Base-by-base conservation (phyloP, 1,284 basidiomycete genomes). In the Exobasidium rhododendri region DNA sequence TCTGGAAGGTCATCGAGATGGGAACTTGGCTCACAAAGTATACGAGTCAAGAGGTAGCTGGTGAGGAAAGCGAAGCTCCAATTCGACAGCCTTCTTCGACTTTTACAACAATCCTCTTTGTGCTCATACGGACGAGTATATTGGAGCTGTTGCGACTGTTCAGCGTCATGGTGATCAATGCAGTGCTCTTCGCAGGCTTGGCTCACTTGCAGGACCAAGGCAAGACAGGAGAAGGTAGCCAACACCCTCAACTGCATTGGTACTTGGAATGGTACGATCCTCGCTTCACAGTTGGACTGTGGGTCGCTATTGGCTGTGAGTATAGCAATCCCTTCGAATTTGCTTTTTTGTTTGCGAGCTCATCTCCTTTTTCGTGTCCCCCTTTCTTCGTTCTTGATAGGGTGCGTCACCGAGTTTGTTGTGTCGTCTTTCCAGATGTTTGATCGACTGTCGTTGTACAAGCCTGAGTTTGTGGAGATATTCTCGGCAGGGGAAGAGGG, bases 191-290 rank as follows among this genome's bases (percentile, higher is more conserved):
- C 22, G 52, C 52, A 14, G 52, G 52, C 17, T 22, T 40, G n/a
- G 20, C 30, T 22, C 52, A 31, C 35, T 28, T 4, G 5, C 4
- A 50, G 28, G 47, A 50, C 28, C 26, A 6, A 6, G 35, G 35
- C 35, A 40, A 40, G 35, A 17, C 17, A 40, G 22, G 24, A 24
- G 47, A 7, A 7, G 47, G 20, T 31, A 7, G 10, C 17, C 14
- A 26, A 2, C 4, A 50, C 13, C 47, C 20, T 3, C 22, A 6
- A 26, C 22, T 24, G 14, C 32, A 35, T 22, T 55, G 52, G 52
- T 20, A 11, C 14, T 44, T 55, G 22, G 24, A 55, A 26, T 55
- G 52, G 52, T 32, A 55, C 28, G 52, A 55, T 32, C 52, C 52
- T 20, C 31, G 52, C 31, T 55, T 55, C 35, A 44, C 52, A 11